Conservation (phyloP, 345 rosid genomes). For the Salix suchowensis region DNA sequence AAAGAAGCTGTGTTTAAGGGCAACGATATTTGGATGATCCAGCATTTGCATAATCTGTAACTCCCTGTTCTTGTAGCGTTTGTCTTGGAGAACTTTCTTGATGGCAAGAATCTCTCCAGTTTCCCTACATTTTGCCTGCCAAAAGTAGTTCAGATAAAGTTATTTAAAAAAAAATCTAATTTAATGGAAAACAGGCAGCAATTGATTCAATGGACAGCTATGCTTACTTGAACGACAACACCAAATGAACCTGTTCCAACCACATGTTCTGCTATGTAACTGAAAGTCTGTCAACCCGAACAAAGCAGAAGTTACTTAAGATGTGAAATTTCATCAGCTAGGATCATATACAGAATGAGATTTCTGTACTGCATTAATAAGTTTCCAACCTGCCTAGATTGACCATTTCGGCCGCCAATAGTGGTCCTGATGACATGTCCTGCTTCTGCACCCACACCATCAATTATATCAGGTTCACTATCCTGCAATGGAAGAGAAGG, state of each 20-base stretch:
- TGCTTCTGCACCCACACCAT: constrained; percentile 84
- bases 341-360: not conserved
- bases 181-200: not conserved
- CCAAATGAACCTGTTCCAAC: constrained; percentile 98
- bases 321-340: constrained; percentile 4
- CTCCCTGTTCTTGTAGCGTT: constrained; percentile 94
- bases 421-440: constrained; percentile 90
- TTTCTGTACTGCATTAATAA: not conserved
- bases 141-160: constrained; percentile 17
- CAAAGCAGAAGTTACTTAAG: constrained; percentile 15
- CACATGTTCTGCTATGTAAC: constrained; percentile 89
- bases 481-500: constrained; percentile 52
- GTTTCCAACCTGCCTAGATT: constrained; percentile 69
- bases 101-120: constrained; percentile 93
- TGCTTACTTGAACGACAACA: constrained; percentile 84
- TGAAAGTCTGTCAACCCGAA: constrained; percentile 57
- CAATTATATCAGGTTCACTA: constrained; percentile 81
- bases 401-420: constrained; percentile 85
- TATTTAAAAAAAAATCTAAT: constrained; percentile 6
- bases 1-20: constrained; percentile 84
- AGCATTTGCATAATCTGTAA: constrained; percentile 89
- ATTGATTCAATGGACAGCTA: constrained; percentile 8
- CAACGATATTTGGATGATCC: constrained; percentile 86
- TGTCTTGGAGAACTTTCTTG: constrained; percentile 97
- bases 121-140: constrained; percentile 95